Evolutionary conservation across 192 early-diverging fungal species (phyloP).

Genomic region (Kappamyces sp.): DNA sequence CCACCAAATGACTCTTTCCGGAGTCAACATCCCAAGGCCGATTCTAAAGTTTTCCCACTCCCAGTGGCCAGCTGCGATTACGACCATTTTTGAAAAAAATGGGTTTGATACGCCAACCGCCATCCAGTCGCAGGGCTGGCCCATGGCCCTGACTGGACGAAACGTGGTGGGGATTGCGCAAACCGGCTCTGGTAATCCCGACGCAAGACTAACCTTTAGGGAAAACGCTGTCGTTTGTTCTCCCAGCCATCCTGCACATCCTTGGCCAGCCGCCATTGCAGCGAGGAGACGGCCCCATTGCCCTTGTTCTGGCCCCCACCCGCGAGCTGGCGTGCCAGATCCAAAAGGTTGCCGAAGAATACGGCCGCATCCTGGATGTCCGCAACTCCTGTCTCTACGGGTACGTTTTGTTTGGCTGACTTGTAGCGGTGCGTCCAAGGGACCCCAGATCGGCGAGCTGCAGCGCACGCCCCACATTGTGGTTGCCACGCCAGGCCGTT

Average conservation of each 20-base stretch:
- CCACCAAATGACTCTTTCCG: constrained; percentile 58
- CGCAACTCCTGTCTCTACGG: constrained; percentile 77
- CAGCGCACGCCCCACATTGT: constrained; percentile 57
- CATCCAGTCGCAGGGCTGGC: constrained; percentile 93
- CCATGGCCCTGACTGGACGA: constrained; percentile 74
- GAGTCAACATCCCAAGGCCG: constrained; percentile 52
- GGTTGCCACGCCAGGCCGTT: constrained; percentile 91
- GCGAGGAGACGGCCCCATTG: constrained; percentile 48
- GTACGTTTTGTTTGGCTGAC: constrained; percentile 62
- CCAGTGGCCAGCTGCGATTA: constrained; percentile 59
- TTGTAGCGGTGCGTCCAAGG: constrained; percentile 73
- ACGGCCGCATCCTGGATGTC: constrained; percentile 62
- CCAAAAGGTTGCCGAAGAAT: constrained; percentile 43
- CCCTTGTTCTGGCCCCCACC: constrained; percentile 69
- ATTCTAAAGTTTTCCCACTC: constrained; percentile 69
- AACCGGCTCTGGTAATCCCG: constrained; percentile 80
- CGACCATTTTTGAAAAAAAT: constrained; percentile 40
- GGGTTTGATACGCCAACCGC: constrained; percentile 80
- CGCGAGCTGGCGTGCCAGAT: constrained; percentile 73
- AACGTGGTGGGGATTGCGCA: constrained; percentile 93
- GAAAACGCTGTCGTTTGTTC: constrained; percentile 84
- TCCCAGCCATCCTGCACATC: constrained; percentile 81
- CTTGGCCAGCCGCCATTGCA: constrained; percentile 29
- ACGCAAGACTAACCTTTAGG: too few species aligned
- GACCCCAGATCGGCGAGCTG: constrained; percentile 57